These are phyloP conservation scores for Ilex paraguariensis DNA, from an alignment of 305 asterid species.

Conservation along the genomic window DNA sequence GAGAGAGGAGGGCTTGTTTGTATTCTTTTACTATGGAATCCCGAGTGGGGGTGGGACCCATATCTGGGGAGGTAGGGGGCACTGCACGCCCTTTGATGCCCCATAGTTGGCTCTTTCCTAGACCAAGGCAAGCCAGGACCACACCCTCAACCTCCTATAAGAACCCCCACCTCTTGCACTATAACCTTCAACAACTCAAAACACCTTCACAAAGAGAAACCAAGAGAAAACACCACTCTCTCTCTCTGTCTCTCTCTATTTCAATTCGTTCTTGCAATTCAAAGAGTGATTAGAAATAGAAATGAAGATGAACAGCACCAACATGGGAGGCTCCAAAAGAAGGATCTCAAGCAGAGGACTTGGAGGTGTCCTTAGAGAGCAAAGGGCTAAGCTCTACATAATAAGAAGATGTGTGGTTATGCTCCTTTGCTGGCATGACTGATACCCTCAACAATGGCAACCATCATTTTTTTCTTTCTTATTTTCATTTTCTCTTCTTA, in stretches of 20 bases:
- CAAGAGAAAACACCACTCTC: constrained; percentile 3
- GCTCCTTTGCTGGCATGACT: constrained; percentile 74
- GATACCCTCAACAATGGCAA: neutral
- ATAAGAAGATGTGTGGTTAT: constrained; percentile 60
- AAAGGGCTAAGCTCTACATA: constrained; percentile 63
- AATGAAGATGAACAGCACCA: constrained; percentile 44
- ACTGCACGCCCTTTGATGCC: constrained; percentile 33
- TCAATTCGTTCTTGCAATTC: neutral
- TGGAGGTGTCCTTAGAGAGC: constrained; percentile 53
- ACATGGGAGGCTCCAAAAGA: constrained; percentile 31
- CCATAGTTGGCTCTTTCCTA: constrained; percentile 33
- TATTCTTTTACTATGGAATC: constrained; percentile 15
- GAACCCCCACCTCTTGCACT: constrained; percentile 6
- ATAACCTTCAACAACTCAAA: constrained; percentile 2
- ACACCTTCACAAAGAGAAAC: neutral
- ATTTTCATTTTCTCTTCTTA: neutral
- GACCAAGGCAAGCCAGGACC: constrained; percentile 27
- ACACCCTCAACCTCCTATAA: constrained; percentile 22
- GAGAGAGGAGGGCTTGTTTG: no score
- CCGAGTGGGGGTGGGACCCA: constrained; percentile 31
- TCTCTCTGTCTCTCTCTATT: neutral
- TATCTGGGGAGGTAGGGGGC: constrained; percentile 36
- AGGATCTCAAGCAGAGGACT: constrained; percentile 55
- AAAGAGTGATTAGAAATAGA: constrained; percentile 1
- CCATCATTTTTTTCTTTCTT: neutral